Evolutionary conservation across 2,329 filamentous ascomycete genomes (phyloP).

Genomic region (Phyllosticta citribraziliensis): DNA sequence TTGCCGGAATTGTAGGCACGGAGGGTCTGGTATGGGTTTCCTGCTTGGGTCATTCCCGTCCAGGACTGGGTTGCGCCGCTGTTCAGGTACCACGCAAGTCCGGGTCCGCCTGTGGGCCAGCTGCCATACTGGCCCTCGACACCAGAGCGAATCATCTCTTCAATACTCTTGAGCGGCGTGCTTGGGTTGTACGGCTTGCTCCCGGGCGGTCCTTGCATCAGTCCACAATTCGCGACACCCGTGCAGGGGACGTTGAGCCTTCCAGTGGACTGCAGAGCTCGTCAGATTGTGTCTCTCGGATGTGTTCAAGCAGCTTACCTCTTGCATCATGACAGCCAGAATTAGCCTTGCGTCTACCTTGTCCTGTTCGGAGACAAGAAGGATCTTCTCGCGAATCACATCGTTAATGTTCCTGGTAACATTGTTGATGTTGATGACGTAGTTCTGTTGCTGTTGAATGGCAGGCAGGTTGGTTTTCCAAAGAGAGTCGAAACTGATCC

Average conservation of each 20-base stretch:
- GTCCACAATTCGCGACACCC: constrained; percentile 12
- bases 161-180: constrained; percentile 10
- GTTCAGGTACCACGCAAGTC: constrained; percentile 8
- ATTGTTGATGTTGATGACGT: not conserved
- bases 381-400: constrained; percentile 1
- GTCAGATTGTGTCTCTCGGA: not conserved
- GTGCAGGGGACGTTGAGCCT: constrained; percentile 12
- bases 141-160: constrained; percentile 16
- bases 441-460: not conserved
- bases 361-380: constrained; percentile 9
- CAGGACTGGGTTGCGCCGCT: not conserved
- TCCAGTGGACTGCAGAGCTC: constrained; percentile 7
- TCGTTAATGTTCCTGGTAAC: not conserved
- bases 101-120: constrained; percentile 9
- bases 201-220: constrained; percentile 14
- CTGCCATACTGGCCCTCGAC: constrained; percentile 8
- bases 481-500: constrained; percentile 1
- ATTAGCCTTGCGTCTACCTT: constrained; percentile 14
- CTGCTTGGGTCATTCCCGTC: constrained; percentile 2
- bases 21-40: constrained; percentile 12
- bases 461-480: not conserved
- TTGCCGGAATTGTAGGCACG: constrained; percentile 12
- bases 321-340: constrained; percentile 16
- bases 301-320: constrained; percentile 5
- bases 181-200: constrained; percentile 7